Conservation (phyloP, 2,329 filamentous ascomycete genomes). For the Calonectria leucothoes region DNA sequence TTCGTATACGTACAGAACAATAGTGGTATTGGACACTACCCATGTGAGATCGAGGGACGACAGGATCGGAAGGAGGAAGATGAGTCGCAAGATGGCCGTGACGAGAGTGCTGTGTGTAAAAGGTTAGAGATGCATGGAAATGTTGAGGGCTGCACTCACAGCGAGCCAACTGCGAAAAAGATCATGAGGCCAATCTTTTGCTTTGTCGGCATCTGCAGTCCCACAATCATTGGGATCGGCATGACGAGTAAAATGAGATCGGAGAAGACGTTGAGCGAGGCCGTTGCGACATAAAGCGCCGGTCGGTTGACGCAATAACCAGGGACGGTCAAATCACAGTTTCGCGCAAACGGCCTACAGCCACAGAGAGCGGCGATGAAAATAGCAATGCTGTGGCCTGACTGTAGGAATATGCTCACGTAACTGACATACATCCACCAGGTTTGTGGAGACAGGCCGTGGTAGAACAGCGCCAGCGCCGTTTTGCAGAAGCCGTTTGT, state of each 20-base stretch:
- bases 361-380: conserved; percentile 46
- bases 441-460: not conserved
- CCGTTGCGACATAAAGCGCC: conserved; percentile 58
- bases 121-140: not conserved
- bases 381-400: conserved; percentile 28
- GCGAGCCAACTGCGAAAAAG: conserved; percentile 55
- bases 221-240: conserved; percentile 56
- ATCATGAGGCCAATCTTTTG: conserved; percentile 56
- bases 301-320: conserved; percentile 56
- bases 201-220: conserved; percentile 54
- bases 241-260: conserved; percentile 57
- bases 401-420: not conserved
- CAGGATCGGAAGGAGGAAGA: conserved; percentile 19
- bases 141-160: not conserved
- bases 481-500: not conserved
- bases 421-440: not conserved
- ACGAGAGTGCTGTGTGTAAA: conserved; percentile 21
- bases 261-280: conserved; percentile 57
- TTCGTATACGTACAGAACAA: not conserved
- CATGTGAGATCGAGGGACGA: conserved; percentile 24
- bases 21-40: conserved; percentile 11
- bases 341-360: conserved; percentile 14
- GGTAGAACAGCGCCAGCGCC: not conserved
- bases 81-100: conserved; percentile 30
- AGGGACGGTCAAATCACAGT: conserved; percentile 40